Base-by-base conservation (phyloP, 495 filamentous ascomycete species). In the Penicillium angulare region DNA sequence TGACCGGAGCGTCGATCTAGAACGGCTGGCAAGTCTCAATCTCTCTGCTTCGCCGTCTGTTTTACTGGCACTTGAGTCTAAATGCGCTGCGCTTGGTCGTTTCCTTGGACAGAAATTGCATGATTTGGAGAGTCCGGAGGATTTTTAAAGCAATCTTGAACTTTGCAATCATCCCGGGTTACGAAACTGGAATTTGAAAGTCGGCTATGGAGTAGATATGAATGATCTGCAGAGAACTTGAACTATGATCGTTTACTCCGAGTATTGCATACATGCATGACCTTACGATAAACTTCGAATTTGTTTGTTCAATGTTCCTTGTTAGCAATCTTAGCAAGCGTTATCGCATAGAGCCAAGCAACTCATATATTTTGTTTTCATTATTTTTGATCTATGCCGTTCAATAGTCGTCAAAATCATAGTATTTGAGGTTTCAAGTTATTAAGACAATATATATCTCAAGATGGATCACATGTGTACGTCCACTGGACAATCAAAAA, bases 71-170 rank as follows among this genome's bases (percentile, higher is more conserved):
- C 47, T 77, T 16, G 73, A 77, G 40, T 75, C 73, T 15, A 77
- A 77, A 48, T 77, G 72, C 22, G 73, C 73, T 0, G 73, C 72
- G 9, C 53, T 77, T 18, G 73, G 66, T 3, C 59, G 65, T 12
- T 77, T 77, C 43, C 59, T 77, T 5, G 60, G 66, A 1, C 65
- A 73, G 42, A 77, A 77, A 40, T 17, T 77, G n/a, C 47, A 60
- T 43, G 73, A 75, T 49, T 48, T 77, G 13, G 70, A 74, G 43
- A 73, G 70, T 33, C 73, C 73, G 1, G 73, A 77, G 34, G 73
- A 77, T 52, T 77, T 77, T 43, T 77, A 52, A 63, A 13, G 9
- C 9, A 4, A 15, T 27, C 5, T n/a, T 24, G 17, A 16, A 7
- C 26, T 12, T 3, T 21, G 23, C 33, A 29, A n/a, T n/a, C n/a